A percentile compares a stretch with the other conserved stretches of the same genome.
Evolutionary conservation across 179 eudicot species (phyloP).

Genomic region (Gypsophila paniculata): DNA sequence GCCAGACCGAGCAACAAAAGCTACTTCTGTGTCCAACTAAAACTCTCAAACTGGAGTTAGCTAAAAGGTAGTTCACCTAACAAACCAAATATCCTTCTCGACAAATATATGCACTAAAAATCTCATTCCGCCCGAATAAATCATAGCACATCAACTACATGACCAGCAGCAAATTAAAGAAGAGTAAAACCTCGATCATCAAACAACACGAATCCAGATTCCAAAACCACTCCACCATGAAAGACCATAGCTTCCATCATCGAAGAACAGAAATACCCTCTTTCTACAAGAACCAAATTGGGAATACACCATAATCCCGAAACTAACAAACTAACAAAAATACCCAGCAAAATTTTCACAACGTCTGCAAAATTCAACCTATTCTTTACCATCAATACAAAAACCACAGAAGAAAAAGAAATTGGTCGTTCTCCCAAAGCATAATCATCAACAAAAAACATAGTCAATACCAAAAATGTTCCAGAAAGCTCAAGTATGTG

Average conservation of each 20-base stretch:
- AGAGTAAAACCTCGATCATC: background rate
- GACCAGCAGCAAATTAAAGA: background rate
- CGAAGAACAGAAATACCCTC: background rate
- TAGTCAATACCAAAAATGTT: background rate
- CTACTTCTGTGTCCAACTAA: background rate
- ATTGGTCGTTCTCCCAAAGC: too few relatives aligned
- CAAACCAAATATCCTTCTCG: background rate
- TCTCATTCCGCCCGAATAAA: background rate
- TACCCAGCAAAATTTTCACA: background rate
- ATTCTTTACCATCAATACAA: too few relatives aligned
- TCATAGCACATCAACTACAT: constrained; percentile 1
- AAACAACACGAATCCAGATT: background rate
- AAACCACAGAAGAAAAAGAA: background rate
- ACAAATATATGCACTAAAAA: background rate
- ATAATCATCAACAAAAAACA: too few relatives aligned
- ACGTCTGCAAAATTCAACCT: background rate
- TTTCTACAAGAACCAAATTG: background rate
- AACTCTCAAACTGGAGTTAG: constrained; percentile 8
- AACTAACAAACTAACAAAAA: background rate
- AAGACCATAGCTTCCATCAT: background rate
- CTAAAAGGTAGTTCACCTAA: constrained; percentile 16
- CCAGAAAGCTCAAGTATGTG: background rate
- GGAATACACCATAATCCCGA: background rate
- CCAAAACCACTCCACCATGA: background rate
- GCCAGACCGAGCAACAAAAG: too few relatives aligned